phyloP scores from a whole-genome alignment of 257 asterid species.

The Petunia secreta region DNA sequence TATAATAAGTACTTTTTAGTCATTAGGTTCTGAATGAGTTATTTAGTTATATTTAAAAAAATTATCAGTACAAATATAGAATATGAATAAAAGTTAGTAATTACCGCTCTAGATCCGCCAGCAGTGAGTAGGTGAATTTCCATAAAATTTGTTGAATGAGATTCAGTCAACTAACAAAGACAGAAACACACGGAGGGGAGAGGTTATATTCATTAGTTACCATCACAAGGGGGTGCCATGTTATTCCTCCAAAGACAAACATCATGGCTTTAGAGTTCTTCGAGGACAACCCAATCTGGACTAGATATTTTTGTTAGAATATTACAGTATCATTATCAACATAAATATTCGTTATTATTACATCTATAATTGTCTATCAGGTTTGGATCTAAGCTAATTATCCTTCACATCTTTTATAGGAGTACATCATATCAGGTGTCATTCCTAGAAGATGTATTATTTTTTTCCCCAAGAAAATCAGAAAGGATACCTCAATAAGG shows the following conservation, averaged over 20 bases:
- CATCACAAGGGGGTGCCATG: neutral
- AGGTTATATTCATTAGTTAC: neutral
- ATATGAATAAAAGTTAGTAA: too few species aligned
- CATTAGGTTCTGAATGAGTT: too few species aligned
- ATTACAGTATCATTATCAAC: constrained; percentile 1
- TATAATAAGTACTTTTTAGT: too few species aligned
- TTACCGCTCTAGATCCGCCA: too few species aligned
- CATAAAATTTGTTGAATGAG: neutral
- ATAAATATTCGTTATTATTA: neutral
- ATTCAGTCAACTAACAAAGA: neutral
- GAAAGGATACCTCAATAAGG: neutral
- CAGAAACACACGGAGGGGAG: neutral
- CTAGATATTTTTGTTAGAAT: neutral
- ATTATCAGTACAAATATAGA: too few species aligned
- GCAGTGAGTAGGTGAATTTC: neutral
- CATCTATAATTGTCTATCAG: neutral
- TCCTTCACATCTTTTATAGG: neutral
- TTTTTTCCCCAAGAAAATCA: too few species aligned
- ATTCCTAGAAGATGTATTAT: too few species aligned
- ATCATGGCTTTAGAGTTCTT: neutral
- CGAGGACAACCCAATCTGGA: neutral
- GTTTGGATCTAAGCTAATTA: neutral
- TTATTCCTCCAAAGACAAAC: too few species aligned
- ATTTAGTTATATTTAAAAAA: too few species aligned
- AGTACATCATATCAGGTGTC: too few species aligned